Base-by-base conservation (phyloP, 176 grass and related monocot species). In the Juncus effusus region DNA sequence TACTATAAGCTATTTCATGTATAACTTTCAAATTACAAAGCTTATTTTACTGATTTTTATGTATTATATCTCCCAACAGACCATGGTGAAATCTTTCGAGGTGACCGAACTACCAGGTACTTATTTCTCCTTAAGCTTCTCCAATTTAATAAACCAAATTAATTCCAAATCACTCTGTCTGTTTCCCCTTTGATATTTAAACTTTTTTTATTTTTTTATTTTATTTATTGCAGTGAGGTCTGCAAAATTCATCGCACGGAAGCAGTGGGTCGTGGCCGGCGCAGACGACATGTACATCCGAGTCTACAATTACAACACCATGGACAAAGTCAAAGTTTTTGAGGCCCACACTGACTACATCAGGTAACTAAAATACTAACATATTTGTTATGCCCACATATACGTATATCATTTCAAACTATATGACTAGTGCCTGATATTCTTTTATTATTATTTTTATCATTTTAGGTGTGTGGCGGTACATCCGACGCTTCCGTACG, bases 61-160 rank as follows among this genome's bases (percentile, higher is more conserved):
- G 12, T 28, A 28, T 28, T 28, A 28, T 73, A 7, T 78, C 74
- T 83, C n/a, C 56, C 36, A 85, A 28, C 83, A 99, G 94, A 81
- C 88, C 39, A 99, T 99, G 94, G 94, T 86, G 62, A 99, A 99
- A 77, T 99, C 94, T 62, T 99, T 99, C 65, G 94, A 99, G 74
- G 85, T 84, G 50, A 84, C 94, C 13, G 94, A 99, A 58, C 69
- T 99, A 64, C 94, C 94, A 78, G 94, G 94, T 93, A 93, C 51
- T 15, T 42, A 6, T 42, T 63, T 63, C 45, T 72, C 3, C 28
- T 56, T 36, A n/a, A n/a, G n/a, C n/a, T n/a, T n/a, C n/a, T n/a
- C n/a, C n/a, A n/a, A n/a, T n/a, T n/a, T n/a, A n/a, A n/a, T n/a
- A n/a, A 42, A 16, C 7, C 61, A n/a, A 73, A 28, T 77, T 69